Percentiles rank a stretch among this genome's conserved stretches.
phyloP scores from a whole-genome alignment of 2,329 filamentous ascomycete genomes.

The Colletotrichum lindemuthianum region DNA sequence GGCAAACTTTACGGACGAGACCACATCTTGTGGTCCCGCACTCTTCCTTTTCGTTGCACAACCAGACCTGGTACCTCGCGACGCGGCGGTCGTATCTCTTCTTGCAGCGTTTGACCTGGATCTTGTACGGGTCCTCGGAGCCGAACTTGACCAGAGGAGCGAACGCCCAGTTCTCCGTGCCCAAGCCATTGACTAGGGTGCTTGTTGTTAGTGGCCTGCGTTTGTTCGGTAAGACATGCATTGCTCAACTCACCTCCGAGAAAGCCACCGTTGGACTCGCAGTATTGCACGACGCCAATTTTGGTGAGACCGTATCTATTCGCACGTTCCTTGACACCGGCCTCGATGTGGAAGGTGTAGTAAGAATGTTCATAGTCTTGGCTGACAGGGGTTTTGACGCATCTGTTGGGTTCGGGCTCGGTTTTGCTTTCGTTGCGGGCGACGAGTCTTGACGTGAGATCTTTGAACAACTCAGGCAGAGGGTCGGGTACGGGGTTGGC shows the following conservation, averaged over 20 bases:
- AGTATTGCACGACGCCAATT: slow-evolving; percentile 10
- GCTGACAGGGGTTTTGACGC: background rate
- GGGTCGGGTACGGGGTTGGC: background rate
- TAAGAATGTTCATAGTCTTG: slow-evolving; percentile 1
- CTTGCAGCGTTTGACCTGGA: slow-evolving; percentile 19
- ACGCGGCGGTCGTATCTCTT: slow-evolving; percentile 13
- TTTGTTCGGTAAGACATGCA: too few relatives aligned
- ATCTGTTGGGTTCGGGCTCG: background rate
- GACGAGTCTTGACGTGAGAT: background rate
- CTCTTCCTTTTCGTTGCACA: slow-evolving; percentile 12
- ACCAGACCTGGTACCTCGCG: slow-evolving; percentile 13
- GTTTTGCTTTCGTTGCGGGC: background rate
- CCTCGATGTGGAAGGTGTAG: slow-evolving; percentile 11
- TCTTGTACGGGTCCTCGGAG: slow-evolving; percentile 1
- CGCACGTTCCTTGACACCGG: background rate
- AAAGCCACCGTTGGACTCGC: background rate
- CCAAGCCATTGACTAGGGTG: background rate
- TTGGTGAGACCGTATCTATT: background rate
- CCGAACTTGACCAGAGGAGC: slow-evolving; percentile 7
- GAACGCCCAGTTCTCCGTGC: slow-evolving; percentile 12
- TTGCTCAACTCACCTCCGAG: too few relatives aligned
- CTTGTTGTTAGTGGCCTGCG: background rate
- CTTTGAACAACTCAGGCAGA: too few relatives aligned
- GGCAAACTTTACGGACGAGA: background rate
- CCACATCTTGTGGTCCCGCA: slow-evolving; percentile 9